phyloP scores from a whole-genome alignment of 2,329 filamentous ascomycete genomes.

The Zopfia rhizophila region DNA sequence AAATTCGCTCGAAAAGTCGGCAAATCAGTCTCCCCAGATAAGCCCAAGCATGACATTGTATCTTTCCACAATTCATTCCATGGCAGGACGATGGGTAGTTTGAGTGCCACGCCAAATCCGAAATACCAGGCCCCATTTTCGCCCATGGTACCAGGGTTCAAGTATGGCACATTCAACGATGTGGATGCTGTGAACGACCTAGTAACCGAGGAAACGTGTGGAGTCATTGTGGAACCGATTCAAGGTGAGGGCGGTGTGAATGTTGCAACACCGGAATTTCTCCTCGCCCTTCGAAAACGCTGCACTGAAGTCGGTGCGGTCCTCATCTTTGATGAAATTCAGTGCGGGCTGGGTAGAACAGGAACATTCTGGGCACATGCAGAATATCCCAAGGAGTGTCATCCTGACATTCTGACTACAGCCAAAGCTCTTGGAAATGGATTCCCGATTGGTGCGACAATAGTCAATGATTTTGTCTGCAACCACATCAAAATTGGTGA shows the following conservation, averaged over 20 bases:
- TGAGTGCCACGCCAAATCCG: slow-evolving; percentile 96
- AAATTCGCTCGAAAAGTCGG: slow-evolving; percentile 96
- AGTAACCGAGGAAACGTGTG: slow-evolving; percentile 87
- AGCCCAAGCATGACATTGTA: slow-evolving; percentile 82
- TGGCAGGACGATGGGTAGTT: slow-evolving; percentile 91
- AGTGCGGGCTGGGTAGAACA: slow-evolving; percentile 90
- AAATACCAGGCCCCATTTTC: slow-evolving; percentile 97
- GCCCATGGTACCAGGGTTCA: slow-evolving; percentile 95
- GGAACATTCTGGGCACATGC: slow-evolving; percentile 91
- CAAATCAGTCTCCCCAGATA: slow-evolving; percentile 76
- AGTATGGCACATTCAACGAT: slow-evolving; percentile 87
- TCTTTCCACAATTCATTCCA: slow-evolving; percentile 95
- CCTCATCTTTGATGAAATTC: slow-evolving; percentile 95
- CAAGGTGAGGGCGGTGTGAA: slow-evolving; percentile 96
- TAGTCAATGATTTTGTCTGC: slow-evolving; percentile 73
- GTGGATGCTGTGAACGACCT: slow-evolving; percentile 74
- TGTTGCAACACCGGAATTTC: slow-evolving; percentile 82
- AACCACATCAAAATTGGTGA: slow-evolving; percentile 79
- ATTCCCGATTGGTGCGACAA: slow-evolving; percentile 90
- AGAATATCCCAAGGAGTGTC: slow-evolving; percentile 77
- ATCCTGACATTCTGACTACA: slow-evolving; percentile 92
- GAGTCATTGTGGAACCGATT: slow-evolving; percentile 95
- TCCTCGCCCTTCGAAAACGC: slow-evolving; percentile 81
- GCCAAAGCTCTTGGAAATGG: slow-evolving; percentile 98
- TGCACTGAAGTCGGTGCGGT: slow-evolving; percentile 90